Evolutionary conservation across 192 early-diverging fungal genomes (phyloP).

Genomic region (Coemansia sp.): DNA sequence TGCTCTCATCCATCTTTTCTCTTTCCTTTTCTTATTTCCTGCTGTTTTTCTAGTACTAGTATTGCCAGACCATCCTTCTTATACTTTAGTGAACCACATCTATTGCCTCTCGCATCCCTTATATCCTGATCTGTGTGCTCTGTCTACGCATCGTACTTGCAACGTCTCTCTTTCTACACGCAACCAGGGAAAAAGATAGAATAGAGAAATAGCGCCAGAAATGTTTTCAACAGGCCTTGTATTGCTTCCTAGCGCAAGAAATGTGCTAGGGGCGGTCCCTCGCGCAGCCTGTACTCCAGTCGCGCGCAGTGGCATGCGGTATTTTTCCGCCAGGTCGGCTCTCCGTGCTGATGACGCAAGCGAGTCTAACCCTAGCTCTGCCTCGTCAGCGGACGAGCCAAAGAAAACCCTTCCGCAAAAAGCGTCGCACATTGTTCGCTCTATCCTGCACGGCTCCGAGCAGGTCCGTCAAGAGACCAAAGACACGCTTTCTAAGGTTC

Average conservation of each 20-base stretch:
- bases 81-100: too few species aligned
- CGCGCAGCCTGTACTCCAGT: background rate
- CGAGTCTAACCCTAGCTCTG: conserved; percentile 4
- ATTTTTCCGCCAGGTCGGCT: background rate
- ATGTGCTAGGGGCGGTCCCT: background rate
- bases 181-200: background rate
- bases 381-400: conserved; percentile 24
- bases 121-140: background rate
- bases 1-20: too few species aligned
- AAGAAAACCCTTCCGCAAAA: conserved; percentile 54
- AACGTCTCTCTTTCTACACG: background rate
- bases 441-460: conserved; percentile 71
- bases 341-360: conserved; percentile 7
- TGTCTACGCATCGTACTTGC: background rate
- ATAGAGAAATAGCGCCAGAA: background rate
- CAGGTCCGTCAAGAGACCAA: conserved; percentile 62
- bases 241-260: background rate
- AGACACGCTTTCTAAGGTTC: conserved; percentile 72
- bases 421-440: conserved; percentile 62
- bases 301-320: background rate
- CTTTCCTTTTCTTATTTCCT: too few species aligned
- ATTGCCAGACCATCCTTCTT: too few species aligned
- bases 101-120: background rate
- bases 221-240: background rate
- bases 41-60: too few species aligned